Evolutionary conservation across 257 asterid genomes (phyloP), one percentile per base, ranked within the genome.

Genomic region (Forsythia suspensa): DNA sequence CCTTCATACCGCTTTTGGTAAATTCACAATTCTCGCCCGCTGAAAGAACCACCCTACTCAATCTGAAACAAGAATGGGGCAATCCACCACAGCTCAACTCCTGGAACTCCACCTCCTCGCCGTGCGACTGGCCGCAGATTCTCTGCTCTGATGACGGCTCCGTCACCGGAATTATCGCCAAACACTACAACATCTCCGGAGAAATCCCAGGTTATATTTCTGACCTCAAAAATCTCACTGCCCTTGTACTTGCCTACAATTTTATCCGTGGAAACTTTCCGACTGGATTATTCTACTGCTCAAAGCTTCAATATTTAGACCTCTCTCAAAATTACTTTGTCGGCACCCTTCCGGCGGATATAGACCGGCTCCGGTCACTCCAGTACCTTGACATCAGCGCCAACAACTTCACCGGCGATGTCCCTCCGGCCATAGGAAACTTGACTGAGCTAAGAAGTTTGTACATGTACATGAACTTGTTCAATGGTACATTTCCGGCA

Each of bases 321-420:
- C 86, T 95, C 37, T 87, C 97, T 3, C 97, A 91, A 71, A 95
- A 95, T 81, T 5, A 1, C 10, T 82, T 91, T 37, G 87, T 86
- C 1, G 97, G 97, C 73, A 57, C 78, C 41, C 84, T 95, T 76
- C 97, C 98, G 71, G 79, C 70, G 46, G 84, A 80, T 15, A 86
- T 95, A 8, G 87, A 87, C 82, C 71, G 61, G 84, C 87, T 95
- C 44, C 40, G 63, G 16, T 74, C 84, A 29, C 91, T 95, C 10
- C 81, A 73, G 34, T 21, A 77, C 78, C 89, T 95, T 72, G 90
- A 91, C 44, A 80, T 95, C 73, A 63, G 89, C 71, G 87, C 76
- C 12, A 95, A 95, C 79, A 90, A 93, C 77, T 86, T 95, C 92
- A 86, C 92, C 79, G 99, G 98, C n/a, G 83, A 91, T 71, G 77